These are phyloP conservation scores for Chara braunii DNA, from an alignment of 139 green algal genomes.

Conservation along the genomic window DNA sequence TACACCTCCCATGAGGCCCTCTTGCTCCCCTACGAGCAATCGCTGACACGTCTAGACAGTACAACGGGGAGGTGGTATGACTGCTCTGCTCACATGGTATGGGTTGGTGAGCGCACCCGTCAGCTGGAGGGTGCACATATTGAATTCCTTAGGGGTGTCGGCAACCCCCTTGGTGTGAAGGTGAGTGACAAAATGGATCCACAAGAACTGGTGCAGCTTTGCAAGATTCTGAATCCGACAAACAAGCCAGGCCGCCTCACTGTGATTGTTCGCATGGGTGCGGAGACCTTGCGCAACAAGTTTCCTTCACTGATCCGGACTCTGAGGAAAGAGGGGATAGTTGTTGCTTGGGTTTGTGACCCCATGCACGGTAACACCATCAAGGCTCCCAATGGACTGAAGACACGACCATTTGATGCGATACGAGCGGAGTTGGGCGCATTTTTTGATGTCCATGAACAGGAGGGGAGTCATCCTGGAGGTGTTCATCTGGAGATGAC, in stretches of 20 bases:
- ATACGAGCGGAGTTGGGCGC: conserved; percentile 67
- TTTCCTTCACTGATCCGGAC: conserved; percentile 41
- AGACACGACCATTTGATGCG: conserved; percentile 92
- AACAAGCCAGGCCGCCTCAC: conserved; percentile 87
- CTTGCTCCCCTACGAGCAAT: conserved; percentile 92
- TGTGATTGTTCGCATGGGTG: conserved; percentile 95
- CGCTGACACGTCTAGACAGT: conserved; percentile 82
- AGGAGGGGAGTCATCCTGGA: conserved; percentile 69
- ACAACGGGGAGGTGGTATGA: conserved; percentile 75
- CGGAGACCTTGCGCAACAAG: conserved; percentile 63
- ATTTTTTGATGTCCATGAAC: conserved; percentile 91
- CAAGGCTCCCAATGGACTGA: conserved; percentile 72
- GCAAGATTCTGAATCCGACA: conserved; percentile 81
- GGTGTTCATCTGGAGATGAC: conserved; percentile 99
- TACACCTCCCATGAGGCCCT: conserved; percentile 88
- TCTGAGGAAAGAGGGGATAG: conserved; percentile 43
- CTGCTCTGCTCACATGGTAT: conserved; percentile 94
- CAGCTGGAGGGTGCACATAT: conserved; percentile 96
- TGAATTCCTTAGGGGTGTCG: conserved; percentile 90
- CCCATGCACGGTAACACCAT: conserved; percentile 99
- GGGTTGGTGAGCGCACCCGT: conserved; percentile 93
- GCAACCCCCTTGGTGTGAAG: conserved; percentile 93
- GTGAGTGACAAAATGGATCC: conserved; percentile 92
- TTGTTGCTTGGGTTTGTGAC: conserved; percentile 93
- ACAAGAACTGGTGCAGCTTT: conserved; percentile 78